phyloP scores from a whole-genome alignment of 2,329 filamentous ascomycete genomes.

The Calonectria montana region DNA sequence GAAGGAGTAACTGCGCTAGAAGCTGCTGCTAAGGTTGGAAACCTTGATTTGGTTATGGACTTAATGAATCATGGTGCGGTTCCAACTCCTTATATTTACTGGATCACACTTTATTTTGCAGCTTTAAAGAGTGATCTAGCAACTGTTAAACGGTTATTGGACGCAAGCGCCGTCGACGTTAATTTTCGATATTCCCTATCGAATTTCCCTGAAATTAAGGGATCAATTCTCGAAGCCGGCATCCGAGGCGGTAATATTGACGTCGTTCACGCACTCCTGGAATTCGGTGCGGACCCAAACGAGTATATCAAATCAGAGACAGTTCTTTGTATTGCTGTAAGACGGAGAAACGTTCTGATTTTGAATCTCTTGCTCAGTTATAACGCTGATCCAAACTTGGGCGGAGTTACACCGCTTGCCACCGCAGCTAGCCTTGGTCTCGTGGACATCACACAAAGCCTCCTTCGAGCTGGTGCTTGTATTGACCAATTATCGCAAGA shows the following conservation, averaged over 20 bases:
- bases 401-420: not conserved
- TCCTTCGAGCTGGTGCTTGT: not conserved
- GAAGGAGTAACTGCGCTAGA: not conserved
- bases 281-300: not conserved
- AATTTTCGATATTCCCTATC: not conserved
- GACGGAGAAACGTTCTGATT: not conserved
- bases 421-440: not conserved
- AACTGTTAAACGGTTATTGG: not conserved
- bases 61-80: not conserved
- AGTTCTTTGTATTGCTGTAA: not conserved
- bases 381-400: not conserved
- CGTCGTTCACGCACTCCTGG: not conserved
- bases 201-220: rapidly evolving
- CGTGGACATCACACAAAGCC: not conserved
- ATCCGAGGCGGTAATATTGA: not conserved
- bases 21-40: not conserved
- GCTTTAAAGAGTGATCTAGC: not conserved
- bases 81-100: not conserved
- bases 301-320: not conserved
- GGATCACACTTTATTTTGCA: not conserved
- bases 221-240: not conserved
- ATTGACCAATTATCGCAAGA: not conserved
- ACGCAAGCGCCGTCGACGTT: not conserved
- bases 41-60: not conserved
- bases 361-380: not conserved